Percentiles rank a stretch among this genome's conserved stretches.
These are phyloP conservation scores for Gremmenia infestans DNA, from an alignment of 2,329 filamentous ascomycete species.

Conservation along the genomic window DNA sequence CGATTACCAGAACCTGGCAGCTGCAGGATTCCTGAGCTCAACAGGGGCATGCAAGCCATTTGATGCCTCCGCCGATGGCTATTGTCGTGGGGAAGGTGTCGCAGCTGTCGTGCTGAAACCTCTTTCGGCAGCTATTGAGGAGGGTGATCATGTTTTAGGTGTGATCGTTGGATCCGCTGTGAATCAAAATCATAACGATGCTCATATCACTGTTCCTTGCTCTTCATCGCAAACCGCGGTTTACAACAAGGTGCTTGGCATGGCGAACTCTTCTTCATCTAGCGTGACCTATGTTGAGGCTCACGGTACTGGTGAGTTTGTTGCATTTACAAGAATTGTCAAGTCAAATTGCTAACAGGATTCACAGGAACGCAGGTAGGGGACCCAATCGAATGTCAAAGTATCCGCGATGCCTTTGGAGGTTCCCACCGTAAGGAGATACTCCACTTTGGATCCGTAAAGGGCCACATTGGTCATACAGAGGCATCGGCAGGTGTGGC, in stretches of 20 bases:
- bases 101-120: slow-evolving; percentile 40
- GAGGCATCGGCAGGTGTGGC: slow-evolving; percentile 41
- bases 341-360: background rate
- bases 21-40: slow-evolving; percentile 8
- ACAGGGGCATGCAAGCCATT: slow-evolving; percentile 42
- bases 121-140: slow-evolving; percentile 43
- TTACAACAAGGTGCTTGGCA: background rate
- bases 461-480: slow-evolving; percentile 40
- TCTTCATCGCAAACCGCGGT: slow-evolving; percentile 24
- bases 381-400: slow-evolving; percentile 21
- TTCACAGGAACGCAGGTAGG: slow-evolving; percentile 23
- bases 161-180: slow-evolving; percentile 48
- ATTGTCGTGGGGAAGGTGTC: slow-evolving; percentile 58
- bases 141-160: slow-evolving; percentile 53
- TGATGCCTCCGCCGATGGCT: slow-evolving; percentile 55
- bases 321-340: slow-evolving; percentile 14
- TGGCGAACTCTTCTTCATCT: background rate
- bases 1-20: slow-evolving; percentile 2
- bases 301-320: slow-evolving; percentile 36
- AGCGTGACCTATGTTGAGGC: slow-evolving; percentile 27
- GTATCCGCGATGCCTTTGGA: slow-evolving; percentile 10
- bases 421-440: background rate
- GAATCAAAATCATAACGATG: slow-evolving; percentile 33
- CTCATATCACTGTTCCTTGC: slow-evolving; percentile 12
- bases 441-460: slow-evolving; percentile 24